A percentile compares a stretch with the other conserved stretches of the same genome.
Conservation (phyloP, 306 rosid species). For the Fagus crenata region DNA sequence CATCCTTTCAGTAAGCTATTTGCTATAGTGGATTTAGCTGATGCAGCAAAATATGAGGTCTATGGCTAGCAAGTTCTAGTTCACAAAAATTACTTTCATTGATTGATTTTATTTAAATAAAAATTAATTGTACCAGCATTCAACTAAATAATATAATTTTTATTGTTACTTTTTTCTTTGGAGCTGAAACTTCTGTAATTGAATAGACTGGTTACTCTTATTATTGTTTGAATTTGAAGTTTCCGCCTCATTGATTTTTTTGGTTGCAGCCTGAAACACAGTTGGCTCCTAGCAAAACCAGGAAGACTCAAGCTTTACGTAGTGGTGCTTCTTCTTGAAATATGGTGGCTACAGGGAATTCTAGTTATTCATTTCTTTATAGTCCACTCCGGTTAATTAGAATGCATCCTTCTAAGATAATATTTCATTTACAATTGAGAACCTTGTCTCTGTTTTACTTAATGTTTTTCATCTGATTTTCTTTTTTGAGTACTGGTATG, state of each 20-base stretch:
- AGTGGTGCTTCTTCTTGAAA: constrained; percentile 44
- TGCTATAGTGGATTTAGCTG: too few relatives aligned
- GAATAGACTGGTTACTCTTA: background rate
- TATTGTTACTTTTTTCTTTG: background rate
- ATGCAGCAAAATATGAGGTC: too few relatives aligned
- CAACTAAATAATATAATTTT: background rate
- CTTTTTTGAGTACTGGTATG: too few relatives aligned
- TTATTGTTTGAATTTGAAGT: background rate
- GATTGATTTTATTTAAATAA: background rate
- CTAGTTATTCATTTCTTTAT: background rate
- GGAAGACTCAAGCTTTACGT: constrained; percentile 36
- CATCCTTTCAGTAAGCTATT: too few relatives aligned
- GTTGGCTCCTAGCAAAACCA: constrained; percentile 47
- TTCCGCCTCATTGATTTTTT: background rate
- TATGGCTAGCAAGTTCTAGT: background rate
- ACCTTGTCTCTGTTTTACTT: too few relatives aligned
- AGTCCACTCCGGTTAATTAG: too few relatives aligned
- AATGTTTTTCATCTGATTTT: too few relatives aligned
- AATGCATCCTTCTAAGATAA: too few relatives aligned
- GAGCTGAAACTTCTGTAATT: background rate
- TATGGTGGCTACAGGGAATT: constrained; percentile 4
- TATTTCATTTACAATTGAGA: too few relatives aligned
- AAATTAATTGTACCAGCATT: background rate
- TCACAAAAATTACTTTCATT: background rate
- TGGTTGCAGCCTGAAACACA: constrained; percentile 50